Evolutionary conservation across 2,329 filamentous ascomycete genomes (phyloP), one percentile per base, ranked within the genome.

Genomic region (Sclerotinia glacialis): DNA sequence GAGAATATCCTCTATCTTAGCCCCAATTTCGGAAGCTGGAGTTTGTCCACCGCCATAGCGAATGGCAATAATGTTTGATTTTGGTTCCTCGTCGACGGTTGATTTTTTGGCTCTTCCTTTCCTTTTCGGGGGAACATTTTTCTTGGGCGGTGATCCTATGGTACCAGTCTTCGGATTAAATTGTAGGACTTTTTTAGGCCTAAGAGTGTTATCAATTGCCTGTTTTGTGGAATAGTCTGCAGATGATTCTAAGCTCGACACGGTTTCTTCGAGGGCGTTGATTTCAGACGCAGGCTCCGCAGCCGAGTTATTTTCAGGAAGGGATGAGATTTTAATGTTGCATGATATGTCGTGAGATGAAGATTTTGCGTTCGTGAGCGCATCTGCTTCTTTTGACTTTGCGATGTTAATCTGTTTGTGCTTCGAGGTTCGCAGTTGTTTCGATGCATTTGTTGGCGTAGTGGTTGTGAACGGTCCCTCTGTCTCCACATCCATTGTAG

Each of bases 1-100:
- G 16, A 93, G 76, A 31, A 96, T 90, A 5, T 82, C 79, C 31
- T 87, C 78, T 66, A 96, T 89, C 70, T 81, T 83, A 11, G 81
- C 75, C 0, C 88, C 89, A 37, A 91, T 76, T 0, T 78, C 77
- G 42, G 76, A 73, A 49, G 82, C 81, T 49, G 78, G 79, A 37
- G 74, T 75, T 8, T 79, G 74, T 66, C 85, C 82, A 5, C 72
- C 74, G 2, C 84, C 85, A 73, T 94, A 94, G 68, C 78, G 81
- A 42, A 92, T 81, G 16, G 79, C 78, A 2, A 87, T 82, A 6
- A 90, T 67, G 28, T 76, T 77, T 5, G 78, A 75, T 49, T 79
- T 79, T 18, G 76, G 69, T 71, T 76, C 74, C 72, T 77, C 81
- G 49, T 75, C 74, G 52, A 78, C 75, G 69, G 37, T 23, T 47